Percentiles rank a stretch among this genome's conserved stretches.
Evolutionary conservation across 164 flowering plant genomes (phyloP).

Genomic region (Vitis labrusca): DNA sequence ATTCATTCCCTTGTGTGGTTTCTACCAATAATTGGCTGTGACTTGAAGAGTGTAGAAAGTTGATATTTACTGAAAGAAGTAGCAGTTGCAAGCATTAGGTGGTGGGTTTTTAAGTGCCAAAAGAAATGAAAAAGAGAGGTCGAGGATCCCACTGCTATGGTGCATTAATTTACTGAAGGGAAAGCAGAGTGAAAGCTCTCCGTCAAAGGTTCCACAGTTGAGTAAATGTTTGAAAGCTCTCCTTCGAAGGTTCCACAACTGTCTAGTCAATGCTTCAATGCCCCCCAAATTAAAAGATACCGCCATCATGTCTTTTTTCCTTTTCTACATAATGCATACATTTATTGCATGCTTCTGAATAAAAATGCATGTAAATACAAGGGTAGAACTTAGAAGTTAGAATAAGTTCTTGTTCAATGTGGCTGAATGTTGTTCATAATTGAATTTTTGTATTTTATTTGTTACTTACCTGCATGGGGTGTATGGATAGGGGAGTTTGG

Average conservation of each 20-base stretch:
- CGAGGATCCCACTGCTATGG: neutral
- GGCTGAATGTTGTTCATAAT: no score
- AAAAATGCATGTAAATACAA: neutral
- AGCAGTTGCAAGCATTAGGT: neutral
- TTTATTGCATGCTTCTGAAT: no score
- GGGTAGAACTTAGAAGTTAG: no score
- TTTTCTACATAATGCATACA: no score
- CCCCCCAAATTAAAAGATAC: no score
- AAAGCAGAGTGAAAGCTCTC: constrained; percentile 4
- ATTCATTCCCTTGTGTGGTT: no score
- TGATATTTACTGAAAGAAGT: neutral
- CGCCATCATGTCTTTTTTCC: no score
- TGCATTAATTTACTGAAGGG: constrained; percentile 4
- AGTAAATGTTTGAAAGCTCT: constrained; percentile 13
- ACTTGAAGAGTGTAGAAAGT: no score
- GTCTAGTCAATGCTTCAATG: neutral
- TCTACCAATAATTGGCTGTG: no score
- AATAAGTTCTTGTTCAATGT: no score
- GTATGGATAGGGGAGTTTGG: constrained; percentile 47
- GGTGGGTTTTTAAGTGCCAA: neutral
- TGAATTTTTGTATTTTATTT: no score
- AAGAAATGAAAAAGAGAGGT: constrained; percentile 2
- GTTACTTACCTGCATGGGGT: constrained; percentile 45
- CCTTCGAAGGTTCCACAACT: neutral
- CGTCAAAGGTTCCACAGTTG: constrained; percentile 11